Percentiles rank a stretch among this genome's conserved stretches.
These are phyloP conservation scores for Rhododendron kiyosumense DNA, from an alignment of 148 eudicot species.

Conservation along the genomic window DNA sequence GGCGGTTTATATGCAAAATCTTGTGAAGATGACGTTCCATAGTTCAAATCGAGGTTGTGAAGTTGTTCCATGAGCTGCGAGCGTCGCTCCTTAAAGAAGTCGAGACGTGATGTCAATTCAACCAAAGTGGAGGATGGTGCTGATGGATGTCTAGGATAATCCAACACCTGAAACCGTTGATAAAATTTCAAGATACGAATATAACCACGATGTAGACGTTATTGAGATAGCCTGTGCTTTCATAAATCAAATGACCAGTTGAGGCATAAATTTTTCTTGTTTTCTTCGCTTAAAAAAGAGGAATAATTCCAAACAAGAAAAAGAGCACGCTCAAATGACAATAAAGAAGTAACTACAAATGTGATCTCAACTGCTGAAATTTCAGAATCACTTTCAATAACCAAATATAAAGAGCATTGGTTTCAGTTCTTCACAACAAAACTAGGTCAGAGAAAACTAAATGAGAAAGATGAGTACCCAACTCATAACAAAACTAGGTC, in stretches of 20 bases:
- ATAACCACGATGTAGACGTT: not conserved
- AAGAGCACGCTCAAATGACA: not conserved
- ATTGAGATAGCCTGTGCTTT: not conserved
- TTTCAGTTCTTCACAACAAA: not conserved
- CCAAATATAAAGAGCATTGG: not conserved
- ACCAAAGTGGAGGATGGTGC: constrained; percentile 85
- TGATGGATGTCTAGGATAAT: constrained; percentile 59
- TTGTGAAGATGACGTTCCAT: constrained; percentile 52
- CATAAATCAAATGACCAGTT: not conserved
- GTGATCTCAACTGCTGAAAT: not conserved
- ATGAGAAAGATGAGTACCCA: not conserved
- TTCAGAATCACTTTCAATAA: not conserved
- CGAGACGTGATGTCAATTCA: constrained; percentile 89
- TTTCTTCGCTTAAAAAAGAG: no score
- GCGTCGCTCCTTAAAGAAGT: constrained; percentile 95
- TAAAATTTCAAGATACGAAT: not conserved
- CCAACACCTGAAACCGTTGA: constrained; percentile 47
- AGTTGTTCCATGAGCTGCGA: constrained; percentile 98
- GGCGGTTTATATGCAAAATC: constrained; percentile 68
- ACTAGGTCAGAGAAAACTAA: not conserved
- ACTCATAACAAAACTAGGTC: not conserved
- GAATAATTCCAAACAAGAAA: not conserved
- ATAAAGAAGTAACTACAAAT: not conserved
- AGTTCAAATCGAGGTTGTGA: constrained; percentile 80
- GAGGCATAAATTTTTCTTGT: not conserved